These are phyloP conservation scores for Cryptococcus sp. DNA, from an alignment of 1,284 basidiomycete species.

Conservation along the genomic window DNA sequence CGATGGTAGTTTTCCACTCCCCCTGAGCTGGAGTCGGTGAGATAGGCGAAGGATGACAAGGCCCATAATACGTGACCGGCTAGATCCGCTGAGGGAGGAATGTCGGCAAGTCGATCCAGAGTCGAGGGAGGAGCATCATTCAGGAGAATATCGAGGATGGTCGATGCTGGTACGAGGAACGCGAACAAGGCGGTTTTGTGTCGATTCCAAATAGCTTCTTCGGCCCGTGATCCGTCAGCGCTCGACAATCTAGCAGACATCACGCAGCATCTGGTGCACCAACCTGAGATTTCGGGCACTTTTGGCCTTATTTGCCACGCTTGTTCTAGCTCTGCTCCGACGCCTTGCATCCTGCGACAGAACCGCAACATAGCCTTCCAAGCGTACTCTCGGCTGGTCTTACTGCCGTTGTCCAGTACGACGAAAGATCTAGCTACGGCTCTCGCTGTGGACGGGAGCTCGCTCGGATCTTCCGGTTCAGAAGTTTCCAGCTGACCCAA, in stretches of 20 bases:
- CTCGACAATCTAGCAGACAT: not conserved
- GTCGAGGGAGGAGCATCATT: not conserved
- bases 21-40: constrained; percentile 17
- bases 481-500: too few species aligned
- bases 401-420: constrained; percentile 24
- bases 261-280: not conserved
- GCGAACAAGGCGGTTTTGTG: constrained; percentile 28
- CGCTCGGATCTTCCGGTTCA: not conserved
- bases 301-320: not conserved
- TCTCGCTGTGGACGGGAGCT: constrained; percentile 5
- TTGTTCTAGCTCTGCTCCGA: not conserved
- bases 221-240: not conserved
- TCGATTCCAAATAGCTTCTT: constrained; percentile 15
- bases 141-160: constrained; percentile 28
- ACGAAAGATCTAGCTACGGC: constrained; percentile 20
- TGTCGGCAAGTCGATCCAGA: not conserved
- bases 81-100: constrained; percentile 3
- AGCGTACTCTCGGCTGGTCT: constrained; percentile 13
- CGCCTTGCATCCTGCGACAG: constrained; percentile 6
- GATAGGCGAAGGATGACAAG: constrained; percentile 25
- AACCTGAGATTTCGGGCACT: not conserved
- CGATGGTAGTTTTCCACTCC: constrained; percentile 29
- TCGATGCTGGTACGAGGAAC: constrained; percentile 23
- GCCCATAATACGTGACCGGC: constrained; percentile 22
- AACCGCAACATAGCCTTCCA: constrained; percentile 24